These are phyloP conservation scores for Stylosanthes scabra DNA, from an alignment of 331 rosid species.

Conservation along the genomic window DNA sequence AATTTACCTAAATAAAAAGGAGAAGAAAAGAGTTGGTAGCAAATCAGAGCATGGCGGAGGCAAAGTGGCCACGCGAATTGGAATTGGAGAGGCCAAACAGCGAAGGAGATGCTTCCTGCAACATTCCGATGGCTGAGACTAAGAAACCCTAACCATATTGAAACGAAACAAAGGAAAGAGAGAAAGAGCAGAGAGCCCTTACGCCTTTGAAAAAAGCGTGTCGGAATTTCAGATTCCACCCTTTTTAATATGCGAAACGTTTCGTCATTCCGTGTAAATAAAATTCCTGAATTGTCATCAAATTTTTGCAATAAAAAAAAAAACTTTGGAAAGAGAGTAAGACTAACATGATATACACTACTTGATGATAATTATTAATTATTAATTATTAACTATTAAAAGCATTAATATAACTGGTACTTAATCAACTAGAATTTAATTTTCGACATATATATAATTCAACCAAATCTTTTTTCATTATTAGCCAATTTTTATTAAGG, in stretches of 20 bases:
- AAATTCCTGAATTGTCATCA: no score
- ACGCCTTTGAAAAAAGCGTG: slow-evolving; percentile 20
- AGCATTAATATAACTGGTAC: no score
- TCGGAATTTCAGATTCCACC: slow-evolving; percentile 34
- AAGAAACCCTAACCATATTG: slow-evolving; percentile 75
- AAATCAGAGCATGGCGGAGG: slow-evolving; percentile 54
- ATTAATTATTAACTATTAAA: no score
- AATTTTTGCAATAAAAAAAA: no score
- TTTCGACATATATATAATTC: no score
- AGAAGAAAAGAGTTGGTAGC: neutral
- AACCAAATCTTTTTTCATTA: no score
- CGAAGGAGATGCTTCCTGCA: slow-evolving; percentile 41
- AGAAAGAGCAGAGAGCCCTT: slow-evolving; percentile 1
- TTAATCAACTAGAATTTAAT: no score
- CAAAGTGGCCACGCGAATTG: slow-evolving; percentile 34
- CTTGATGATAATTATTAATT: no score
- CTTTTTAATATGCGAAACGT: slow-evolving; percentile 40
- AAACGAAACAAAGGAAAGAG: neutral
- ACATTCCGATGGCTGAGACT: slow-evolving; percentile 46
- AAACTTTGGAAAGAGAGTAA: no score
- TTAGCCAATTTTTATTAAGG: no score
- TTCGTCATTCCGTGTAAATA: neutral
- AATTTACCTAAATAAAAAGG: slow-evolving; percentile 43
- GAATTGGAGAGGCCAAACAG: slow-evolving; percentile 38
- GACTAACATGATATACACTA: no score